Evolutionary conservation across 805 yeast species (phyloP), one percentile per base, ranked within the genome.

Genomic region (Wickerhamiella nectarea): DNA sequence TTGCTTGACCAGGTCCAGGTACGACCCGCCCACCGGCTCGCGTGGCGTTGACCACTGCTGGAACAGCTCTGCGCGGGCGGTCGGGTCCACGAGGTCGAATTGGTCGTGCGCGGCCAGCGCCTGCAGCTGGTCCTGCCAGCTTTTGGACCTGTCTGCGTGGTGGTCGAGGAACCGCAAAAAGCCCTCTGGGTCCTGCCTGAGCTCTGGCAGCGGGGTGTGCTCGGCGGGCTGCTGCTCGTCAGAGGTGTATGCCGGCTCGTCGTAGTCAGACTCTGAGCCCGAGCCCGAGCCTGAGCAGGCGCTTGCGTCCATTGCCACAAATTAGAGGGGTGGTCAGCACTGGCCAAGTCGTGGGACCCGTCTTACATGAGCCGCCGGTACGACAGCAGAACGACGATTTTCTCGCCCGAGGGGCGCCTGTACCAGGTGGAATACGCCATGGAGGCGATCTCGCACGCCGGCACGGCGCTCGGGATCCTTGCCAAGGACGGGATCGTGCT

Each of bases 331-430:
- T n/a, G n/a, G n/a, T n/a, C n/a, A n/a, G n/a, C n/a, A n/a, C n/a
- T n/a, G n/a, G n/a, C n/a, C n/a, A n/a, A n/a, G n/a, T n/a, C n/a
- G n/a, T n/a, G n/a, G n/a, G n/a, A n/a, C n/a, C n/a, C n/a, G n/a
- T n/a, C 37, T 35, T 21, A 34, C n/a, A 54, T 54, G 58, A 84
- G 95, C 54, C 81, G 97, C 80, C 79, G 99, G 75, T 91, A 91
- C 85, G 99, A 91, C 67, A 81, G 95, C 49, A 77, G 99, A 73
- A 91, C 99, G 41, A 91, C 98, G 4, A 93, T 91, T 58, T 91
- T 91, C 67, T 89, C 97, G 33, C 99, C 99, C 8, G 99, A 91
- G 62, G 99, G 99, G 33, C 76, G 98, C 65, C 72, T 91, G 46
- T 91, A 91, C 66, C 99, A 91, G 67, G 86, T 75, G 55, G 98